Base-by-base conservation (phyloP, 768 basidiomycete genomes). In the Trametes elegans region DNA sequence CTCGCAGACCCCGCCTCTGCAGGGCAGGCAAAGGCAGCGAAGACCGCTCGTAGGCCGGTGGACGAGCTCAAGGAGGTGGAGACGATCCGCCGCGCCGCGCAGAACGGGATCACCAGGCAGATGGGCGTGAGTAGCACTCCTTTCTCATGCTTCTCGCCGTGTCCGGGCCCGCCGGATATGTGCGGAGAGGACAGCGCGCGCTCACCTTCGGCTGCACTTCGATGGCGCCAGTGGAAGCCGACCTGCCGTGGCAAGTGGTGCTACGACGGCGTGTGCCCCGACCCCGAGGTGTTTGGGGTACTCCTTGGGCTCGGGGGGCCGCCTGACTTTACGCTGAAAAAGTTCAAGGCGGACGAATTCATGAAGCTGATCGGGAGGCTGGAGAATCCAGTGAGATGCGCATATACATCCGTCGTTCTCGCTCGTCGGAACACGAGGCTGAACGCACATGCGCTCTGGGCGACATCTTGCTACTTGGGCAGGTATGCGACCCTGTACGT, bases 181-280 rank as follows among this genome's bases (percentile, higher is more conserved):
- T n/a, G n/a, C n/a, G n/a, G n/a, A n/a, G n/a, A n/a, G n/a, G n/a
- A n/a, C n/a, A n/a, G n/a, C n/a, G n/a, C n/a, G n/a, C n/a, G n/a
- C n/a, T n/a, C n/a, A n/a, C n/a, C n/a, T n/a, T n/a, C n/a, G n/a
- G n/a, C n/a, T n/a, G n/a, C n/a, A n/a, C n/a, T n/a, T n/a, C n/a
- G n/a, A n/a, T n/a, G n/a, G n/a, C n/a, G n/a, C n/a, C 54, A 80
- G 81, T 82, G 80, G 80, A 78, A 74, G 59, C 72, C 76, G 2
- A 73, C 75, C 1, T 81, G 79, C 64, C 54, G 65, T 6, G 74
- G 81, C 19, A 79, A 73, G 55, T 83, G 74, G 74, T 51, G 62
- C n/a, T 82, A 81, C 57, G 79, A 80, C 50, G 80, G 79, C 18
- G 71, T 83, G n/a, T 81, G 78, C 58, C 64, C 68, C 7, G 75